Base-by-base conservation (phyloP, 306 rosid genomes). In the Begonia peltatifolia region DNA sequence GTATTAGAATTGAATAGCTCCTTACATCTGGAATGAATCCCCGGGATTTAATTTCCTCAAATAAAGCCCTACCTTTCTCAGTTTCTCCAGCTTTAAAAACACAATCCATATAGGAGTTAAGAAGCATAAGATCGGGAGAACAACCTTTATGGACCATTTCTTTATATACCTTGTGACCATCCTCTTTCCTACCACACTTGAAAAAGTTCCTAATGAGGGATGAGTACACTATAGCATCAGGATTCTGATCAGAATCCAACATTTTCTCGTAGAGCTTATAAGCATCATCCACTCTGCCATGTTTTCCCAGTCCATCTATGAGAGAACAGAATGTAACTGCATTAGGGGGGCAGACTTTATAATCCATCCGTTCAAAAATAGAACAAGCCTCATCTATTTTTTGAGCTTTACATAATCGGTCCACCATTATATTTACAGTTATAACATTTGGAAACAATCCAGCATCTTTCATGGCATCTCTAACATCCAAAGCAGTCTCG, bases 31-130 rank as follows among this genome's bases (percentile, higher is more conserved):
- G 95, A 54, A 59, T 59, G 57, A 80, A 69, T 41, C 97, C 85
- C 14, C 2, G 85, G 56, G 74, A 59, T 74, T 76, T 85, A 49
- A 90, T 85, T 60, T 83, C 94, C 70, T 76, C 74, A 71, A 90
- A 90, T 66, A 82, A 71, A 61, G 82, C 80, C 68, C 83, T 84
- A 2, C 95, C 97, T 68, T 78, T 85, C 63, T 83, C 87, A 54
- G 51, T 66, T 66, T 90, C 95, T 44, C 90, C 94, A 41, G 82
- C 81, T 76, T 90, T 90, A 68, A 90, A 78, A 67, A 78, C 78
- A 63, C 94, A 85, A 67, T 90, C 97, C 95, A 90, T 85, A 61
- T 90, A 85, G 72, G 79, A 78, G 69, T 90, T 90, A 52, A 90
- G 84, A 42, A 85, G 95, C 76, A 67, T 68, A 30, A 90, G 73